phyloP scores from a whole-genome alignment of 805 yeast genomes.

The Candida ascalaphidarum region DNA sequence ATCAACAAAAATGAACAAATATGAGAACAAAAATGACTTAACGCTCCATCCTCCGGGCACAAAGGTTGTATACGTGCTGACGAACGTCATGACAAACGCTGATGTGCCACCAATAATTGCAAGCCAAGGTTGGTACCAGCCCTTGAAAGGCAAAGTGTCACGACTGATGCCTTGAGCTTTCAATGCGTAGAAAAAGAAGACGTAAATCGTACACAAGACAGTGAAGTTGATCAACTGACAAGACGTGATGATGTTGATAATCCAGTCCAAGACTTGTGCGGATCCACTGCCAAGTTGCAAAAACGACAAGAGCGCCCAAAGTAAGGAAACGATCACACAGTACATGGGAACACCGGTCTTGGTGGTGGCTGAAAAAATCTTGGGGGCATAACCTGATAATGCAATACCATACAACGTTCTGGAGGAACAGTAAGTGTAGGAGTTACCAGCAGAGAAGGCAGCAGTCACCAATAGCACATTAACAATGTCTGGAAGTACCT shows the following conservation, averaged over 20 bases:
- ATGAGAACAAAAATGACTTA: conserved; percentile 8
- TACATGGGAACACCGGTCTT: conserved; percentile 10
- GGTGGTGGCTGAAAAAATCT: conserved; percentile 38
- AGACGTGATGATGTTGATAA: conserved; percentile 23
- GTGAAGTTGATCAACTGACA: conserved; percentile 21
- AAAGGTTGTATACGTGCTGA: conserved; percentile 8
- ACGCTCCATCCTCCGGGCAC: conserved; percentile 7
- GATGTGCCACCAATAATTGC: conserved; percentile 14
- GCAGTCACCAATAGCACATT: conserved; percentile 72
- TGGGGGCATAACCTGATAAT: conserved; percentile 68
- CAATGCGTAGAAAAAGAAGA: neutral
- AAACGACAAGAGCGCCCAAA: conserved; percentile 11
- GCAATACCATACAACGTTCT: conserved; percentile 69
- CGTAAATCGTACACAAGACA: conserved; percentile 13
- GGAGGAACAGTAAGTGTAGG: conserved; percentile 70
- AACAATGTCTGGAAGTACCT: conserved; percentile 63
- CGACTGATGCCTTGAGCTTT: conserved; percentile 24
- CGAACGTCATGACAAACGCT: conserved; percentile 9
- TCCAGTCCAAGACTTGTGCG: conserved; percentile 22
- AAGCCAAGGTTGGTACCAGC: conserved; percentile 13
- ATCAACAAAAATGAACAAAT: conserved; percentile 10
- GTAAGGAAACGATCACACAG: conserved; percentile 8
- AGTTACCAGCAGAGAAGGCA: conserved; percentile 76
- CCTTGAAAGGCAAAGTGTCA: conserved; percentile 25
- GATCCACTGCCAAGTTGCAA: conserved; percentile 8